These are phyloP conservation scores for Aurinia saxatilis DNA, from an alignment of 345 rosid genomes.

Conservation along the genomic window DNA sequence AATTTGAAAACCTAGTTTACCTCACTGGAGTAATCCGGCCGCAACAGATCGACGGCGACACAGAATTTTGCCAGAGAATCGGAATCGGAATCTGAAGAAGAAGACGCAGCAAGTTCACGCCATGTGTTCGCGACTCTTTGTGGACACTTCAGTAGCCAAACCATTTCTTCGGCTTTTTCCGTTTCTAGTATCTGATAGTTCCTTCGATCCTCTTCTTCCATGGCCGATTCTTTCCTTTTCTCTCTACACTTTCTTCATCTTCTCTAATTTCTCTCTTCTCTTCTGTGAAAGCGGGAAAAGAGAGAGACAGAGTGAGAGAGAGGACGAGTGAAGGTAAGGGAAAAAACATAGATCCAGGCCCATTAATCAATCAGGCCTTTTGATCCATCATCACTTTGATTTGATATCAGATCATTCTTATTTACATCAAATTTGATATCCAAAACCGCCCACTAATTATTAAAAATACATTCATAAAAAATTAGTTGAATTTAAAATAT, in stretches of 20 bases:
- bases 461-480: too few species aligned
- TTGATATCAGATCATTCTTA: too few species aligned
- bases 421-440: too few species aligned
- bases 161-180: background rate
- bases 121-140: background rate
- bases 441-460: too few species aligned
- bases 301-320: too few species aligned
- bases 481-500: too few species aligned
- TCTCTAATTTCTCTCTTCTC: background rate
- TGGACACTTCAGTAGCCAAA: background rate
- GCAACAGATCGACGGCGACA: too few species aligned
- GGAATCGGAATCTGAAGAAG: too few species aligned
- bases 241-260: background rate
- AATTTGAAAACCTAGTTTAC: background rate
- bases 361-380: too few species aligned
- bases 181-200: background rate
- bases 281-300: conserved; percentile 2
- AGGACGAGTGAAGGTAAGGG: too few species aligned
- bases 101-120: background rate
- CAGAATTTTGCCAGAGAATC: background rate
- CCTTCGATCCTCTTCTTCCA: background rate
- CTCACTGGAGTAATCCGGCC: background rate
- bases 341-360: too few species aligned
- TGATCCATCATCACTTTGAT: too few species aligned
- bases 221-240: background rate